Evolutionary conservation across 257 asterid genomes (phyloP).

Genomic region (Solanum appendiculatum): DNA sequence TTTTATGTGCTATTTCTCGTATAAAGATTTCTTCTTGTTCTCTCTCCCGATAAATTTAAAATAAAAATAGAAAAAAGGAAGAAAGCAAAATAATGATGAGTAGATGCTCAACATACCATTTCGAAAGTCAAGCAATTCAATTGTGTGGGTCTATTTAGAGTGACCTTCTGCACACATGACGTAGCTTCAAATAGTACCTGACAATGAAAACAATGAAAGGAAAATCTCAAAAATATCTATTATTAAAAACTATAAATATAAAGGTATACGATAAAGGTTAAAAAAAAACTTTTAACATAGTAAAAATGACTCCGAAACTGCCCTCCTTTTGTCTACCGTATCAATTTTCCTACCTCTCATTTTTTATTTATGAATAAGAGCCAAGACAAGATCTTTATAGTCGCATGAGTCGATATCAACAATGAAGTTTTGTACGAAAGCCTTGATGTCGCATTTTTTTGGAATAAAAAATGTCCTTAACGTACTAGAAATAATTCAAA

Average conservation of each 20-base stretch:
- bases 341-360: not conserved
- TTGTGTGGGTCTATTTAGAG: conserved; percentile 1
- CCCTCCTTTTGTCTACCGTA: not conserved
- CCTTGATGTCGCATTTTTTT: too few relatives aligned
- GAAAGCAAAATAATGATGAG: not conserved
- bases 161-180: not conserved
- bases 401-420: too few relatives aligned
- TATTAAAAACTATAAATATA: not conserved
- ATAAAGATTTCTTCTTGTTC: not conserved
- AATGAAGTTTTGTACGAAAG: too few relatives aligned
- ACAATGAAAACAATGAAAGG: not conserved
- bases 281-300: not conserved
- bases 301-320: not conserved
- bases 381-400: too few relatives aligned
- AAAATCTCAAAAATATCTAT: not conserved
- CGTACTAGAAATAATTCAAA: too few relatives aligned
- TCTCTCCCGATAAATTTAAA: not conserved
- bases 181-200: not conserved
- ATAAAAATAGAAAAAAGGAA: not conserved
- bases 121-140: conserved; percentile 4
- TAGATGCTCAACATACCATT: not conserved
- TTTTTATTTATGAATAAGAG: too few relatives aligned
- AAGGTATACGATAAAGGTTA: not conserved
- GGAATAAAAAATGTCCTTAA: not conserved
- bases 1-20: not conserved